Base-by-base conservation (phyloP, 139 green algal genomes). In the Parachlorella kessleri region DNA sequence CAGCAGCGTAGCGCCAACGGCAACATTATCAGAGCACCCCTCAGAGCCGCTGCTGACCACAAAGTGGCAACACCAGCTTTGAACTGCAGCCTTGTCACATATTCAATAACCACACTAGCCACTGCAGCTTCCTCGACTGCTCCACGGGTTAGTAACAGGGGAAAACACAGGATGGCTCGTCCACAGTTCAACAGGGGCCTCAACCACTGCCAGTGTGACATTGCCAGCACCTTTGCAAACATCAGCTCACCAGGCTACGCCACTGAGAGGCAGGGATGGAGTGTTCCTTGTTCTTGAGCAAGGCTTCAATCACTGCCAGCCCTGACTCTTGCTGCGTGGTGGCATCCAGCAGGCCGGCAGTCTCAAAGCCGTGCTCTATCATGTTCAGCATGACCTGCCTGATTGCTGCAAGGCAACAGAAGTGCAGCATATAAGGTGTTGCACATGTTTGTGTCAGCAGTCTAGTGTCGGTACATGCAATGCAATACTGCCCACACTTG, bases 251-350 rank as follows among this genome's bases (percentile, higher is more conserved):
- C 36, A 28, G 9, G 21, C n/a, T 30, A 14, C 3, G 36, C 74
- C 14, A 28, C 69, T 40, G 40, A 37, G 75, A 65, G 1, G 66
- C 75, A 33, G n/a, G 48, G 66, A 81, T 70, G 66, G 35, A 24
- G 9, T 66, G 55, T 0, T 70, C 24, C 48, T 59, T 55, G 48
- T 40, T 73, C 30, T 38, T 37, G 33, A 81, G 75, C 42, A 81
- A 66, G 1, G 75, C 75, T 26, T 81, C 66, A 2, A 81, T 23
- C 24, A 64, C 74, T 30, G 14, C 33, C 48, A 84, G 38, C 8
- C 80, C 80, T 9, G 75, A 66, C 53, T 84, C 70, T 5, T 66
- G 80, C 38, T 84, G 80, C 24, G 80, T 73, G 8, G 73, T 77
- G 7, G 67, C 10, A 39, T 86, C 81, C 26, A 86, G 70, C 59